Evolutionary conservation across 1,284 basidiomycete genomes (phyloP).

Genomic region (Ustilago curta): DNA sequence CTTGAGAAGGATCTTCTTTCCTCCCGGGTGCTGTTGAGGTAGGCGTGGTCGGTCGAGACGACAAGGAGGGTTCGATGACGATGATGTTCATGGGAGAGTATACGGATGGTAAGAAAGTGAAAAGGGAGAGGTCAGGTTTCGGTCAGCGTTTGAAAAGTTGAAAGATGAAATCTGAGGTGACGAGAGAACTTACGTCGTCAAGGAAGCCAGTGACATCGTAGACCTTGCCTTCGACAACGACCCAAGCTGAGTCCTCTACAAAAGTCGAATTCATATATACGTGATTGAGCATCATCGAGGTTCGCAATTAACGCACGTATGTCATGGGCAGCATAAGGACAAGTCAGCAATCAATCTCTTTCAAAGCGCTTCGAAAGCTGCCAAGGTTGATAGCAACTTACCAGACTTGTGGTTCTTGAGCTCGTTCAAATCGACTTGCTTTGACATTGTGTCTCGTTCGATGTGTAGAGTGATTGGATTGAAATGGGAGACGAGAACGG

Average conservation of each 20-base stretch:
- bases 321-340: not conserved
- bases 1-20: constrained; percentile 68
- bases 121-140: not conserved
- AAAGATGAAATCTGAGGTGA: not conserved
- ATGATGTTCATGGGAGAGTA: not conserved
- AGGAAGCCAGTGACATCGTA: constrained; percentile 69
- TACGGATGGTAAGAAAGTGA: not conserved
- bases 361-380: not conserved
- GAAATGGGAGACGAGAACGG: constrained; percentile 11
- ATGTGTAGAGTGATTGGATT: constrained; percentile 6
- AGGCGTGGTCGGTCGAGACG: not conserved
- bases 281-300: too few species aligned
- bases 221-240: constrained; percentile 65
- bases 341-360: constrained; percentile 1
- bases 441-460: constrained; percentile 38
- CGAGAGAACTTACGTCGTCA: constrained; percentile 58
- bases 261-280: too few species aligned
- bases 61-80: not conserved
- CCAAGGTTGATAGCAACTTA: constrained; percentile 18
- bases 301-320: too few species aligned
- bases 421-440: constrained; percentile 54
- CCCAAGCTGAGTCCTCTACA: constrained; percentile 67
- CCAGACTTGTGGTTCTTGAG: constrained; percentile 63
- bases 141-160: not conserved
- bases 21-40: constrained; percentile 64